These are phyloP conservation scores for Rhododendron kiyosumense DNA, from an alignment of 148 eudicot species.

Conservation along the genomic window DNA sequence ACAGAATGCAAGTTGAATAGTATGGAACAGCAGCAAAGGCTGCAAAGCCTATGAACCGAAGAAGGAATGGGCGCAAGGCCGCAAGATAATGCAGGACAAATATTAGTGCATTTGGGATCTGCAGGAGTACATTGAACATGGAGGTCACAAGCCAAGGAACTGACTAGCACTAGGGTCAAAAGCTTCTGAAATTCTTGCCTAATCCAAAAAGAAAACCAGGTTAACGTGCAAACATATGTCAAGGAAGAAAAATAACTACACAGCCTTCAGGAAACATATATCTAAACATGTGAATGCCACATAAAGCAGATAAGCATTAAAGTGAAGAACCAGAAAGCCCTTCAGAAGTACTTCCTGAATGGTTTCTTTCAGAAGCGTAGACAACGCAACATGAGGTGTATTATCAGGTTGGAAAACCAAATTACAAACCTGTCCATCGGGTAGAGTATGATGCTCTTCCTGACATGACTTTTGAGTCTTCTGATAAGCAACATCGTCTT, in stretches of 20 bases:
- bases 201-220: background rate
- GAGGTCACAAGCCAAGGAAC: background rate
- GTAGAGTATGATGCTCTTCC: conserved; percentile 81
- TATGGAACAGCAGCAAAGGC: background rate
- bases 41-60: background rate
- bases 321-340: background rate
- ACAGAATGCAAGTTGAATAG: background rate
- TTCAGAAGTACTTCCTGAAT: background rate
- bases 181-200: background rate
- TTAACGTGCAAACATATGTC: background rate
- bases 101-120: background rate
- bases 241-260: background rate
- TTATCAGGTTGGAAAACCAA: background rate
- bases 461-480: conserved; percentile 49
- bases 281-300: background rate
- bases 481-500: conserved; percentile 77
- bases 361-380: background rate
- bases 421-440: conserved; percentile 90
- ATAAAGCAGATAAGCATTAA: background rate
- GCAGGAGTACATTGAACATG: background rate
- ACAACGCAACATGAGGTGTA: too few relatives aligned
- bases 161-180: background rate
- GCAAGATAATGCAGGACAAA: background rate
- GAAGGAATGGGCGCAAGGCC: background rate
- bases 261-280: background rate